Conservation (phyloP, 306 rosid species). For the Styphnolobium japonicum region DNA sequence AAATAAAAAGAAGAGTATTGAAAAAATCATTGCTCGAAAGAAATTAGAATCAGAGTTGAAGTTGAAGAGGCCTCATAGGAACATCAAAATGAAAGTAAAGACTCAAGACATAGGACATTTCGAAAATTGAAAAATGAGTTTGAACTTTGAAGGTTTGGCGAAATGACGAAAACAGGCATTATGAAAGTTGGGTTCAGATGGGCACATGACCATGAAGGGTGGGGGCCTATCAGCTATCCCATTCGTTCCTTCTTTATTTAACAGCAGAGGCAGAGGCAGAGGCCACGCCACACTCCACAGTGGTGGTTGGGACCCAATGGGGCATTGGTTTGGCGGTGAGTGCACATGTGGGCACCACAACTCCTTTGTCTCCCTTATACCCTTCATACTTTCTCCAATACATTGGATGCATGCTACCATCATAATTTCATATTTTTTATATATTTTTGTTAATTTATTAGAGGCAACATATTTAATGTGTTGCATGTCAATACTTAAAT, state of each 20-base stretch:
- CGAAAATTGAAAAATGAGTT: slow-evolving; percentile 23
- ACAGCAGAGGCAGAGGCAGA: not conserved
- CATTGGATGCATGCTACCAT: not conserved
- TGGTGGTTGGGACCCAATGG: slow-evolving; percentile 31
- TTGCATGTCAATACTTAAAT: not conserved
- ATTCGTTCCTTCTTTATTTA: no score
- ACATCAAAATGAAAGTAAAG: no score
- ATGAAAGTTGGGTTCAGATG: slow-evolving; percentile 14
- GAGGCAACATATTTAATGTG: not conserved
- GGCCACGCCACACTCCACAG: slow-evolving; percentile 27
- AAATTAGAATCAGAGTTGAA: no score
- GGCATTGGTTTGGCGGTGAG: slow-evolving; percentile 4
- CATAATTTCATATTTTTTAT: not conserved
- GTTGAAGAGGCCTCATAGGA: no score
- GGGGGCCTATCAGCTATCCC: no score
- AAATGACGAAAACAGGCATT: slow-evolving; percentile 10
- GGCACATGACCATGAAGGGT: slow-evolving; percentile 29
- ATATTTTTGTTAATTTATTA: not conserved
- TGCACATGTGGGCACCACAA: slow-evolving; percentile 42
- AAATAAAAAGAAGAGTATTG: no score
- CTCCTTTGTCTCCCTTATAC: slow-evolving; percentile 47
- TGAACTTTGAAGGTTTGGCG: not conserved
- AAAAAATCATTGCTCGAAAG: no score
- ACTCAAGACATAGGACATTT: no score
- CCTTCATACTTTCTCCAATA: slow-evolving; percentile 34